These are phyloP conservation scores for Capsicum baccatum DNA, from an alignment of 257 asterid genomes.

Conservation along the genomic window DNA sequence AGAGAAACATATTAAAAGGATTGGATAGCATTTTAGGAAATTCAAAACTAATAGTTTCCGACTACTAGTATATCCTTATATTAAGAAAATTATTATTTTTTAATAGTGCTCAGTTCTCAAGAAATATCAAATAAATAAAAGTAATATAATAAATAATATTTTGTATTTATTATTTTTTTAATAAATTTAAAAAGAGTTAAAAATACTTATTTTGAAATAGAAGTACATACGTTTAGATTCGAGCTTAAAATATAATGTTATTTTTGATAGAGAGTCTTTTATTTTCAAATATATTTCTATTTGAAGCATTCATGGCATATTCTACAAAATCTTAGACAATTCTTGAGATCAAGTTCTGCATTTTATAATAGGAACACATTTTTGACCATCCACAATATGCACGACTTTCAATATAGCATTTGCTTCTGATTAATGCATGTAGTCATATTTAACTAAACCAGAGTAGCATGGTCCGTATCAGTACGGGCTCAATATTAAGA, in stretches of 20 bases:
- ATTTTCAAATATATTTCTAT: background rate
- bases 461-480: background rate
- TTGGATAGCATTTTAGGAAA: no score
- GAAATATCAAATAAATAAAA: no score
- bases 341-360: conserved; percentile 6
- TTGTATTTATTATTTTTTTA: background rate
- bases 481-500: no score
- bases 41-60: no score
- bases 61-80: no score
- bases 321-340: background rate
- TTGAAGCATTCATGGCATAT: background rate
- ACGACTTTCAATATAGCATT: background rate
- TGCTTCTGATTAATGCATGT: background rate
- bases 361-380: background rate
- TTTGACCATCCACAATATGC: background rate
- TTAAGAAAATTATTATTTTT: no score
- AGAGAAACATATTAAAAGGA: no score
- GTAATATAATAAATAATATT: no score
- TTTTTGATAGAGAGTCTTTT: background rate
- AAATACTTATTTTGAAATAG: background rate
- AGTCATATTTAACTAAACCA: background rate
- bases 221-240: background rate
- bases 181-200: background rate
- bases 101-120: no score
- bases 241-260: background rate